Conservation (phyloP, 345 rosid genomes). For the Syzygium jambos region DNA sequence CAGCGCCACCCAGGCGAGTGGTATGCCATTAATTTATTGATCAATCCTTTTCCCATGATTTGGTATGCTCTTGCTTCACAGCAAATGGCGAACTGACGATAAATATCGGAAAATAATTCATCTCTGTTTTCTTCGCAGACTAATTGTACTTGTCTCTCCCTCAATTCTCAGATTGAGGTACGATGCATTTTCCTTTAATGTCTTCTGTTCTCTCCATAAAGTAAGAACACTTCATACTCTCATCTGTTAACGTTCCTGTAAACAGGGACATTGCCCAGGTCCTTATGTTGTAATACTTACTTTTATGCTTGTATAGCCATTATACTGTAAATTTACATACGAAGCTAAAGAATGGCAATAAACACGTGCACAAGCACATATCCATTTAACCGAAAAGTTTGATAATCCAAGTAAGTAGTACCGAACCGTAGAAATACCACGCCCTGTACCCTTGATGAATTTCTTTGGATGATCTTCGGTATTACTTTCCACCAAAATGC, state of each 20-base stretch:
- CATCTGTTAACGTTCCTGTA: background rate
- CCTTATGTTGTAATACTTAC: background rate
- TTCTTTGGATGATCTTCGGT: background rate
- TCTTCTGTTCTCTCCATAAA: background rate
- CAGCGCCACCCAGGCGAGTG: too few relatives aligned
- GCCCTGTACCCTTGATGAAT: background rate
- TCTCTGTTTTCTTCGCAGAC: background rate
- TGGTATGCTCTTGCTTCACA: background rate
- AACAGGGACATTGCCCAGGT: background rate
- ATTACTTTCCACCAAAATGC: background rate
- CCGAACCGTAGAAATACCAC: background rate
- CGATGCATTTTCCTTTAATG: background rate
- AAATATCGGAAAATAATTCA: background rate
- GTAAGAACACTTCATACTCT: background rate
- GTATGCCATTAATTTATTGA: background rate
- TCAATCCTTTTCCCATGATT: background rate
- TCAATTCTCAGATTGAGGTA: background rate
- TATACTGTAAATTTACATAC: background rate
- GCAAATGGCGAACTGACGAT: background rate
- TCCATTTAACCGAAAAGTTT: background rate
- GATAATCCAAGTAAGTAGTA: background rate
- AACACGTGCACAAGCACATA: background rate
- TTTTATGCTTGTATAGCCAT: background rate
- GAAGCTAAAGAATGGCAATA: background rate
- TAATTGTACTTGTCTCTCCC: background rate